Evolutionary conservation across 306 rosid genomes (phyloP).

Genomic region (Dalbergia oliveri): DNA sequence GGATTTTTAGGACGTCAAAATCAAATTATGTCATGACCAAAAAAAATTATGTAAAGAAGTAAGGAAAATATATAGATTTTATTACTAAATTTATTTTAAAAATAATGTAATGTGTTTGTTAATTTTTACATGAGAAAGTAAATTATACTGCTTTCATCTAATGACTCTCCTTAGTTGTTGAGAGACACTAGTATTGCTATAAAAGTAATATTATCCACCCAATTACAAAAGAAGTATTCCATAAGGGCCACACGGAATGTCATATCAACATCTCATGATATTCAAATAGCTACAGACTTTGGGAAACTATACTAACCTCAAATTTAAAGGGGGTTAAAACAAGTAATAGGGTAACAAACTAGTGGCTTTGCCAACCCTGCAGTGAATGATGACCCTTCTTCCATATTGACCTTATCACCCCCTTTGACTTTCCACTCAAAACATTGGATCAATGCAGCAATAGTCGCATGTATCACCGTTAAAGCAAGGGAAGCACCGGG

Average conservation of each 20-base stretch:
- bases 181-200: too few relatives aligned
- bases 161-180: too few relatives aligned
- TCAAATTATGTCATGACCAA: background rate
- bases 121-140: too few relatives aligned
- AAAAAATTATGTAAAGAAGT: too few relatives aligned
- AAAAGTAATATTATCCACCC: too few relatives aligned
- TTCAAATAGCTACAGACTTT: too few relatives aligned
- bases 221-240: too few relatives aligned
- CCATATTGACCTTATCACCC: conserved; percentile 44
- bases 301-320: background rate
- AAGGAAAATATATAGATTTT: too few relatives aligned
- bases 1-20: background rate
- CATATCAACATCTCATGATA: background rate
- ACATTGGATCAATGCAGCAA: conserved; percentile 57
- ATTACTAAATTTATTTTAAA: background rate
- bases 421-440: conserved; percentile 55
- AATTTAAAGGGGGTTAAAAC: conserved; percentile 43
- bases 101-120: too few relatives aligned
- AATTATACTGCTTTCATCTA: too few relatives aligned
- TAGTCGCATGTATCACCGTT: conserved; percentile 40
- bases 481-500: conserved; percentile 56
- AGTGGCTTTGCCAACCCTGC: conserved; percentile 52
- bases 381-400: conserved; percentile 59
- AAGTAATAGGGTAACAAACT: conserved; percentile 49
- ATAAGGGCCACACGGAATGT: too few relatives aligned